Evolutionary conservation across 2,329 filamentous ascomycete genomes (phyloP).

Genomic region (Monilinia polystroma): DNA sequence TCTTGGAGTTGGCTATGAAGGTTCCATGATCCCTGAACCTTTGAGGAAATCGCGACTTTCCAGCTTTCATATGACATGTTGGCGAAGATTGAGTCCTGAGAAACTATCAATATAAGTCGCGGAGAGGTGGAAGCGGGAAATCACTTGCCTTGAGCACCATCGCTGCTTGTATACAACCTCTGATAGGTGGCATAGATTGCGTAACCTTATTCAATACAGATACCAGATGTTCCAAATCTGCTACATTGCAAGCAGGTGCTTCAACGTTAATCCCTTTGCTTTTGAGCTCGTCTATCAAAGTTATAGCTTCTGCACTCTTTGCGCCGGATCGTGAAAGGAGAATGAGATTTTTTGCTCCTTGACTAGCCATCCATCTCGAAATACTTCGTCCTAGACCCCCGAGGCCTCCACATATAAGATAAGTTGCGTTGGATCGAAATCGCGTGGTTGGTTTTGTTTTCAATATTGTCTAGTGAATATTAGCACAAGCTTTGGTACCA

Average conservation of each 20-base stretch:
- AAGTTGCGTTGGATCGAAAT: constrained; percentile 17
- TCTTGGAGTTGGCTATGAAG: constrained; percentile 25
- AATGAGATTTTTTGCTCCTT: constrained; percentile 35
- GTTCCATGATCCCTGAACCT: constrained; percentile 34
- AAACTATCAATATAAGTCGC: background rate
- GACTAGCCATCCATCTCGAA: constrained; percentile 29
- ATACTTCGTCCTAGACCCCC: constrained; percentile 38
- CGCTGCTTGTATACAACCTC: constrained; percentile 47
- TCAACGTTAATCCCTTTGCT: constrained; percentile 1
- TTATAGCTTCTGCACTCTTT: too few relatives aligned
- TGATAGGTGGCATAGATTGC: constrained; percentile 41
- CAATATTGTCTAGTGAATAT: too few relatives aligned
- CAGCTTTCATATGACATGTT: constrained; percentile 43
- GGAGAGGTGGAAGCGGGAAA: background rate
- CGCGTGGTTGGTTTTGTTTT: too few relatives aligned
- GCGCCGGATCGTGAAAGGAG: constrained; percentile 26
- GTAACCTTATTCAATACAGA: constrained; percentile 29
- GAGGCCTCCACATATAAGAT: constrained; percentile 34
- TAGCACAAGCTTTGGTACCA: too few relatives aligned
- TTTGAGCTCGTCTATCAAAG: constrained; percentile 1
- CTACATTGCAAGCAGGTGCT: constrained; percentile 7
- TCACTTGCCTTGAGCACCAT: constrained; percentile 42
- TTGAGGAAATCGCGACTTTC: constrained; percentile 39
- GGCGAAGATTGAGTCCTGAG: constrained; percentile 14
- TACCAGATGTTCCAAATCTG: background rate